These are phyloP conservation scores for Escovopsis sp. DNA, from an alignment of 2,329 filamentous ascomycete species.

Conservation along the genomic window DNA sequence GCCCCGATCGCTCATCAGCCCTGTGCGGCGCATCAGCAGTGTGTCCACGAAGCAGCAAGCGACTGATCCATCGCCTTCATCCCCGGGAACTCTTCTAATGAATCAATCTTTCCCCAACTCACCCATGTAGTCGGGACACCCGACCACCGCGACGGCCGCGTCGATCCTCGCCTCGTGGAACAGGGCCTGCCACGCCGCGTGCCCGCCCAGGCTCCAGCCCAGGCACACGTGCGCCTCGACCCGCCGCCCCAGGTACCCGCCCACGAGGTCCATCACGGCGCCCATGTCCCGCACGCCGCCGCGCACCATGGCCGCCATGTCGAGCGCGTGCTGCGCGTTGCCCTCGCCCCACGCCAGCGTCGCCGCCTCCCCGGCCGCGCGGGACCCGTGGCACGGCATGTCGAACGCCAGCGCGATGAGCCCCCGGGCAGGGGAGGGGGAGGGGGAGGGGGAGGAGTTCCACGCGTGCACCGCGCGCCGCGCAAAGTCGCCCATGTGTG, in stretches of 20 bases:
- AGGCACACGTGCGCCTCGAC: slow-evolving; percentile 57
- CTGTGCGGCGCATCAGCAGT: slow-evolving; percentile 13
- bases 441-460: slow-evolving; percentile 25
- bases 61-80: too few relatives aligned
- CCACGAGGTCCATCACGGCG: slow-evolving; percentile 61
- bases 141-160: slow-evolving; percentile 69
- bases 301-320: slow-evolving; percentile 74
- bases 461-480: slow-evolving; percentile 53
- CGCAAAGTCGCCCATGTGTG: slow-evolving; percentile 63
- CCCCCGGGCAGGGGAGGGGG: slow-evolving; percentile 25
- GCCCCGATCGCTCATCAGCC: slow-evolving; percentile 66
- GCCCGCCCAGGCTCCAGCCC: slow-evolving; percentile 76
- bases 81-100: too few relatives aligned
- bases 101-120: slow-evolving; percentile 11
- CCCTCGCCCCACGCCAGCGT: slow-evolving; percentile 66
- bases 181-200: slow-evolving; percentile 72
- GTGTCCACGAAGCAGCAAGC: not conserved
- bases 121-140: slow-evolving; percentile 77
- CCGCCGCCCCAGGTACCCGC: slow-evolving; percentile 46
- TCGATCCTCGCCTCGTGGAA: slow-evolving; percentile 65
- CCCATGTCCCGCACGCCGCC: slow-evolving; percentile 61
- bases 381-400: slow-evolving; percentile 78
- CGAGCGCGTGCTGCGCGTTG: slow-evolving; percentile 69
- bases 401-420: slow-evolving; percentile 78
- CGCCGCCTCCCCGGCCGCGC: slow-evolving; percentile 49